Percentiles rank a stretch among this genome's conserved stretches.
Evolutionary conservation across 164 flowering plant genomes (phyloP).

Genomic region (Chloranthus sessilifolius): DNA sequence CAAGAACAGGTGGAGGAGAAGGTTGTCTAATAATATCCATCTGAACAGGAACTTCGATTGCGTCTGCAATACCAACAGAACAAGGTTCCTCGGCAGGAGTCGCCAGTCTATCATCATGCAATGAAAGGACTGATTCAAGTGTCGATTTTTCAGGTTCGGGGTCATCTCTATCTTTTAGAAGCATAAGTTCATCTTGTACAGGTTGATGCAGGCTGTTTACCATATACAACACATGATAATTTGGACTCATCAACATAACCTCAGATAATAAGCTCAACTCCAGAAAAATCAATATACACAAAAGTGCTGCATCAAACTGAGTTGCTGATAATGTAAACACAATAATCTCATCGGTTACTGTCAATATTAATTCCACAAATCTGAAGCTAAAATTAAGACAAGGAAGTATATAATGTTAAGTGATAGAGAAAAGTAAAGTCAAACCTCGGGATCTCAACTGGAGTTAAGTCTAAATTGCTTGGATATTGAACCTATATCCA

Average conservation of each 20-base stretch:
- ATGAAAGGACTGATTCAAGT: conserved; percentile 27
- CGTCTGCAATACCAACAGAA: conserved; percentile 60
- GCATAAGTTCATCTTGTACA: conserved; percentile 22
- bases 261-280: neutral
- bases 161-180: conserved; percentile 20
- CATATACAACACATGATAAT: conserved; percentile 8
- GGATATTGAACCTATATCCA: conserved; percentile 73
- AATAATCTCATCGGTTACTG: no score
- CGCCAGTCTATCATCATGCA: conserved; percentile 27
- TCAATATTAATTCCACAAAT: no score
- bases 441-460: conserved; percentile 81
- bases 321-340: no score
- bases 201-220: conserved; percentile 35
- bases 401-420: neutral
- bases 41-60: conserved; percentile 32
- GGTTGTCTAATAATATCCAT: conserved; percentile 66
- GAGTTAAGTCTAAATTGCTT: conserved; percentile 61
- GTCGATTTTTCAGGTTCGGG: conserved; percentile 27
- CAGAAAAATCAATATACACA: conserved; percentile 1
- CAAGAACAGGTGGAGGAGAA: conserved; percentile 91
- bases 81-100: conserved; percentile 36
- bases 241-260: neutral
- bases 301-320: no score
- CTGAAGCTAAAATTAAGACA: neutral
- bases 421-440: no score